phyloP scores from a whole-genome alignment of 768 basidiomycete genomes.

The Filobasidium floriforme region DNA sequence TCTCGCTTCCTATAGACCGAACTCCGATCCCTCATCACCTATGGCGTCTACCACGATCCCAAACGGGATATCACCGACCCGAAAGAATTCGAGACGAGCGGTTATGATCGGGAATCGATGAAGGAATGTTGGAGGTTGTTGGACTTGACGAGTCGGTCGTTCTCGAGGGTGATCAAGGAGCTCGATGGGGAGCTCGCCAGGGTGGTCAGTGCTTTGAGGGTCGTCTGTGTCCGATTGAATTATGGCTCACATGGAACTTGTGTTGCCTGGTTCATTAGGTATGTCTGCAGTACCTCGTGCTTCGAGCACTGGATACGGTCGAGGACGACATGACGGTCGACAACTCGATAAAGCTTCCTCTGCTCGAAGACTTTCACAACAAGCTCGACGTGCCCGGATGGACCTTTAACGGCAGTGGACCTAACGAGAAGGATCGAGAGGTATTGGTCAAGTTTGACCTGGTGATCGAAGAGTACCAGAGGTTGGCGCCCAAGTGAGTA shows the following conservation, averaged over 20 bases:
- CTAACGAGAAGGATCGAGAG: slow-evolving; percentile 77
- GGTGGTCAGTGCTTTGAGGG: slow-evolving; percentile 57
- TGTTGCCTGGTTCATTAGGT: slow-evolving; percentile 52
- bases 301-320: slow-evolving; percentile 90
- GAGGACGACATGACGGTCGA: slow-evolving; percentile 98
- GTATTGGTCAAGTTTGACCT: slow-evolving; percentile 74
- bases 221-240: slow-evolving; percentile 18
- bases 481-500: slow-evolving; percentile 57
- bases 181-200: slow-evolving; percentile 89
- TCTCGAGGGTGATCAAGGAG: slow-evolving; percentile 88
- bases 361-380: slow-evolving; percentile 73
- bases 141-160: slow-evolving; percentile 81
- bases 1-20: slow-evolving; percentile 49
- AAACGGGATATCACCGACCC: slow-evolving; percentile 72
- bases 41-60: slow-evolving; percentile 69
- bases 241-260: slow-evolving; percentile 8
- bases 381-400: slow-evolving; percentile 75
- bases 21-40: slow-evolving; percentile 73
- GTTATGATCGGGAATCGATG: slow-evolving; percentile 82
- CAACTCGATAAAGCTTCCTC: slow-evolving; percentile 72
- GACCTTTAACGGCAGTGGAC: slow-evolving; percentile 73
- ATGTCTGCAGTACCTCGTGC: slow-evolving; percentile 86
- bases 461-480: slow-evolving; percentile 71
- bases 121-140: slow-evolving; percentile 80
- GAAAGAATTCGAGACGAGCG: slow-evolving; percentile 67